These are phyloP conservation scores for Hygrocybe coccinea DNA, from an alignment of 768 basidiomycete species.

Conservation along the genomic window DNA sequence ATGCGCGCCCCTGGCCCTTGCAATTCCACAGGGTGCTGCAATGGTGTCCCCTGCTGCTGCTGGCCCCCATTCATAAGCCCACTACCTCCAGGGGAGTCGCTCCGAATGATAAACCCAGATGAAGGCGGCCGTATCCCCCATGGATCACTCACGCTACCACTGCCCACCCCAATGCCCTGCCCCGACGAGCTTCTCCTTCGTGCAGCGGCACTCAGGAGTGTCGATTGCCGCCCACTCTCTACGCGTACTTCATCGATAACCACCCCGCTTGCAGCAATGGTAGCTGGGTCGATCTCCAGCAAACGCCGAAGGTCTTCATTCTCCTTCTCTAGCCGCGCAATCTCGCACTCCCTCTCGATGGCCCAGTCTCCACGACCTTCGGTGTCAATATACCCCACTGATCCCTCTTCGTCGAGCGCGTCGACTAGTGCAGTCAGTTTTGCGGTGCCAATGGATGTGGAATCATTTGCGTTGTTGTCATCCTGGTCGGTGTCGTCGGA, in stretches of 20 bases:
- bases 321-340: slow-evolving; percentile 73
- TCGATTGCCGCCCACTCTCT: slow-evolving; percentile 38
- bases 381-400: slow-evolving; percentile 26
- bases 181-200: slow-evolving; percentile 19
- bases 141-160: slow-evolving; percentile 13
- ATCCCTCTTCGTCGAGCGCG: slow-evolving; percentile 34
- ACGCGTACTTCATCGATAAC: slow-evolving; percentile 45
- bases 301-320: slow-evolving; percentile 73
- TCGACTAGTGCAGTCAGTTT: slow-evolving; percentile 43
- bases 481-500: slow-evolving; percentile 31
- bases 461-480: slow-evolving; percentile 32
- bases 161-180: slow-evolving; percentile 7
- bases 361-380: slow-evolving; percentile 73
- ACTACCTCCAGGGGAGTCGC: background rate
- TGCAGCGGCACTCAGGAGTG: slow-evolving; percentile 25
- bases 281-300: slow-evolving; percentile 66
- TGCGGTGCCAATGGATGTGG: slow-evolving; percentile 30
- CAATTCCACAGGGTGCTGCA: slow-evolving; percentile 48
- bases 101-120: background rate
- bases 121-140: background rate
- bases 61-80: slow-evolving; percentile 16
- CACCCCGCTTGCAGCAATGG: slow-evolving; percentile 50
- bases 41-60: slow-evolving; percentile 32
- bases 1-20: slow-evolving; percentile 50
- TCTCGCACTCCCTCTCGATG: slow-evolving; percentile 81